Evolutionary conservation across 2,329 filamentous ascomycete species (phyloP), one percentile per base, ranked within the genome.

Genomic region (Xylaria sp.): DNA sequence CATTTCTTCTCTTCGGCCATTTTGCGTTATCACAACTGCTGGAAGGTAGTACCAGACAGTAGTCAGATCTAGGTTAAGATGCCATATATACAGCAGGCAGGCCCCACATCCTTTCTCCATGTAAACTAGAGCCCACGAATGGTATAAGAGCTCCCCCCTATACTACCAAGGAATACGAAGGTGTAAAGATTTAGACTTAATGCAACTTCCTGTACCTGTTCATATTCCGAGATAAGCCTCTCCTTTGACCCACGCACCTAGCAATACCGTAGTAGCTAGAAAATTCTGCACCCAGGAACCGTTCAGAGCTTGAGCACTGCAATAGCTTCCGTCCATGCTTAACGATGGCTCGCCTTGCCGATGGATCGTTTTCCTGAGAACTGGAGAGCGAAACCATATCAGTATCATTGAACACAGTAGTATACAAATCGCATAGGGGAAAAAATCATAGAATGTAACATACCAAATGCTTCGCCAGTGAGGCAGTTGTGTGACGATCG

Each of bases 341-440:
- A 93, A 80, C 91, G 89, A 74, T 90, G 89, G 77, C 88, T 84
- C 67, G 93, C 95, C 87, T 96, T 97, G 82, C 96, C 95, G 79
- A 97, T 94, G 72, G 93, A 91, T 81, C 96, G 92, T 87, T 98
- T 99, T 77, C 96, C 96, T 69, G 92, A 87, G 80, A 93, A 90
- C 92, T 94, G 68, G 63, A 44, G 18, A 18, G 23, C 18, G 4
- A 40, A 71, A 55, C 54, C 57, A 47, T 23, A 73, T 83, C 78
- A 82, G 82, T 75, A 65, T 55, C 16, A 54, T 37, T 13, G 18
- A 25, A 58, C 40, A 25, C 13, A 57, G 60, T 48, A 23, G 51
- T 16, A 12, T 58, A 57, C 40, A n/a, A 63, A 63, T 37, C 13
- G 63, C 40, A 44, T 2, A 40, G 40, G 66, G 53, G 54, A 67